Conservation (phyloP, 2,329 filamentous ascomycete genomes). For the Parastagonospora avenae region DNA sequence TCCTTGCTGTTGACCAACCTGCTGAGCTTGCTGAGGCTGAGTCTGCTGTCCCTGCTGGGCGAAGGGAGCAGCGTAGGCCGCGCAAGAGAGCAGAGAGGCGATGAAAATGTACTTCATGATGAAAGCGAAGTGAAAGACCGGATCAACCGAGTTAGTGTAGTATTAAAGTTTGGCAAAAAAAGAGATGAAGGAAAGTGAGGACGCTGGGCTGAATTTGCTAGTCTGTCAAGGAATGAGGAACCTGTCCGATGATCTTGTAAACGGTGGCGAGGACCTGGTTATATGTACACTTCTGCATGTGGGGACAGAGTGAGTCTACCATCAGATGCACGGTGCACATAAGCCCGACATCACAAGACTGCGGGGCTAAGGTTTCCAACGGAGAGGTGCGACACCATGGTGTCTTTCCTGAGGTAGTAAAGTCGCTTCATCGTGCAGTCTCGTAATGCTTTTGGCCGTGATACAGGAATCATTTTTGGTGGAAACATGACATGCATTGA, state of each 20-base stretch:
- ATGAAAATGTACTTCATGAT: constrained; percentile 46
- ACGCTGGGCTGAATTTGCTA: constrained; percentile 31
- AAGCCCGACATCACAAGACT: constrained; percentile 3
- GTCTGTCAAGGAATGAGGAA: constrained; percentile 33
- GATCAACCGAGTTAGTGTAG: constrained; percentile 21
- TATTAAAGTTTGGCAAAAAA: constrained; percentile 14
- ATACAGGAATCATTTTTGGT: constrained; percentile 12
- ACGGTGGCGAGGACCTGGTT: constrained; percentile 13
- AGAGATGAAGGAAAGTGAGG: constrained; percentile 11
- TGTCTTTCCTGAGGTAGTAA: constrained; percentile 17
- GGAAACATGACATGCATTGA: constrained; percentile 5
- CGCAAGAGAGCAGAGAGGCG: constrained; percentile 39
- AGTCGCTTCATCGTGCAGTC: constrained; percentile 19
- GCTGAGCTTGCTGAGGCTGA: constrained; percentile 7
- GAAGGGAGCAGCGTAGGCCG: constrained; percentile 38
- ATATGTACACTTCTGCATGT: constrained; percentile 25
- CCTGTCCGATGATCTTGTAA: constrained; percentile 31
- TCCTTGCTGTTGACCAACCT: constrained; percentile 4
- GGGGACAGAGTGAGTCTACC: too few relatives aligned
- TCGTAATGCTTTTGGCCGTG: constrained; percentile 18
- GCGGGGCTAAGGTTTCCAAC: constrained; percentile 12
- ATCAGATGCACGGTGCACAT: background rate
- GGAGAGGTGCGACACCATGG: constrained; percentile 18
- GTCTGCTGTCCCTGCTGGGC: constrained; percentile 24
- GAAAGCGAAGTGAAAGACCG: constrained; percentile 16